Base-by-base conservation (phyloP, 495 filamentous ascomycete genomes). In the Bacidia rubella region DNA sequence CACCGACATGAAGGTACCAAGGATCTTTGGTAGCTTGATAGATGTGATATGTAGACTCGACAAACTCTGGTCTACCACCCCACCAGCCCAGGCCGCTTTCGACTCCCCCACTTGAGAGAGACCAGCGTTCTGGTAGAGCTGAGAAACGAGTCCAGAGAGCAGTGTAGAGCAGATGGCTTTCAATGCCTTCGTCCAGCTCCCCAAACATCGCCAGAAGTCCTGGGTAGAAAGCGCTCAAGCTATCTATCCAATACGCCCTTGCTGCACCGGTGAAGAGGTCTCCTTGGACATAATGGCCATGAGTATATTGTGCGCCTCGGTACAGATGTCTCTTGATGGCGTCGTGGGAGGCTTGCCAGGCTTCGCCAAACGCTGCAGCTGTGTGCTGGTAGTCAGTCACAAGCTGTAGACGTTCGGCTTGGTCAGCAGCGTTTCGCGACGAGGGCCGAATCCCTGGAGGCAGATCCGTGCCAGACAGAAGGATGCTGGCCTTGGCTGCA, bases 111-210 rank as follows among this genome's bases (percentile, higher is more conserved):
- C 85, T 83, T 35, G 79, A 78, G 20, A 87, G 78, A 40, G 89
- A 94, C 89, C 88, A 98, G 54, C 92, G 76, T 65, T 98, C 92
- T 9, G 92, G 92, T 20, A 97, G 75, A 3, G 87, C 92, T 7
- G 87, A 82, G 61, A 90, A 98, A 22, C 92, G 78, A 1, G 85
- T 92, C 92, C 92, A 98, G 15, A 98, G 73, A 0, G 92, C 92
- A 4, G 92, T 85, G 52, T 89, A 87, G 2, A 96, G 75, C 4
- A 98, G 67, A 65, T 95, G 90, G 3, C 88, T 85, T 57, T 86
- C 81, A 43, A 87, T 82, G 10, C 90, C 92, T 66, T 96, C 90
- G 47, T 94, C 88, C 1, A 97, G 63, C 50, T 95, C 82, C 7
- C 92, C 92, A 32, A 86, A 85, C 9, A 92, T 69, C 0, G 87